Conservation (phyloP, 768 basidiomycete species). For the Termitomyces sp. region DNA sequence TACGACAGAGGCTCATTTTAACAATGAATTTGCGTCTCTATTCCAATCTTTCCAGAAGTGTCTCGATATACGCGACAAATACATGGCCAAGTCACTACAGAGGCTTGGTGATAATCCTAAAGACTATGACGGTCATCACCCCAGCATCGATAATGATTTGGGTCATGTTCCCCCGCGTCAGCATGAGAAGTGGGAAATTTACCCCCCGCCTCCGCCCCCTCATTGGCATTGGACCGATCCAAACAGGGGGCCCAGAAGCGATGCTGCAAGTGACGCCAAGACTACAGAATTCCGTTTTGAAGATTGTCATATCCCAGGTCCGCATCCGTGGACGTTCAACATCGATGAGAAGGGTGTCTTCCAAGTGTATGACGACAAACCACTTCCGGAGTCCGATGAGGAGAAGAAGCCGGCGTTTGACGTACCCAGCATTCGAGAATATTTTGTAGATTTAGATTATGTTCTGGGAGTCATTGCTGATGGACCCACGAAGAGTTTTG, state of each 20-base stretch:
- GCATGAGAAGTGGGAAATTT: conserved; percentile 78
- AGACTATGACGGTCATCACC: conserved; percentile 82
- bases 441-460: conserved; percentile 94
- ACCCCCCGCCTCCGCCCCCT: conserved; percentile 90
- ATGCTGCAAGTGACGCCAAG: conserved; percentile 26
- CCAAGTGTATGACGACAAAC: conserved; percentile 71
- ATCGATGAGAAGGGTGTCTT: conserved; percentile 90
- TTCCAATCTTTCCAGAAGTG: conserved; percentile 80
- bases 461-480: conserved; percentile 89
- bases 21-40: conserved; percentile 50
- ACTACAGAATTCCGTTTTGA: conserved; percentile 65
- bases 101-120: conserved; percentile 92
- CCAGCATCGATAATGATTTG: conserved; percentile 57
- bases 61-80: conserved; percentile 92
- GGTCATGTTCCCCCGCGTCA: conserved; percentile 55
- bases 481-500: conserved; percentile 95
- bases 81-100: conserved; percentile 84
- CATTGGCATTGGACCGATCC: conserved; percentile 89
- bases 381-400: conserved; percentile 31
- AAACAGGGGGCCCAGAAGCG: conserved; percentile 43
- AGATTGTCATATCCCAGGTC: conserved; percentile 54
- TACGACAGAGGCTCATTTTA: conserved; percentile 31
- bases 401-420: conserved; percentile 62
- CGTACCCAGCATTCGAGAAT: conserved; percentile 87
- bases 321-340: conserved; percentile 65